Base-by-base conservation (phyloP, 2,329 filamentous ascomycete genomes). In the Nemania sp. region DNA sequence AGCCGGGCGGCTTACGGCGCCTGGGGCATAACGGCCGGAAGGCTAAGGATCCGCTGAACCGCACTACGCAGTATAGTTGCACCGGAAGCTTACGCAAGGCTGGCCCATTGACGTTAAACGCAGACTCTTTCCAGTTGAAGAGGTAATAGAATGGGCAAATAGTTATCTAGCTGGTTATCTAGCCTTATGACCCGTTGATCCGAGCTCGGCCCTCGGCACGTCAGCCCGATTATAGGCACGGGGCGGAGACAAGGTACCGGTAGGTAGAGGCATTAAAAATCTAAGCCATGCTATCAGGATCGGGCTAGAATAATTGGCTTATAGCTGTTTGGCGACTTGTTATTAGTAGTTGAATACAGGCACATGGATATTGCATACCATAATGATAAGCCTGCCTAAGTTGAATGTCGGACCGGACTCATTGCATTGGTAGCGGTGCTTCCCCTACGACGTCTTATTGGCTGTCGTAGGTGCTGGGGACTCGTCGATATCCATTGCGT, bases 401-500 rank as follows among this genome's bases (percentile, higher is more conserved):
- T 30, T 7, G 26, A 14, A 30, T 7, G 26, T 30, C 26, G 26
- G 26, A 6, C 26, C 26, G 26, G 26, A 28, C 9, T 31, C 28
- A 31, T 31, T 11, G n/a, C 8, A 5, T n/a, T n/a, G n/a, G n/a
- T n/a, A 14, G 14, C 15, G 33, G 28, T 20, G n/a, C n/a, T n/a
- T n/a, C n/a, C n/a, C n/a, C n/a, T 6, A 42, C 34, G 2, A 22
- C 9, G 23, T 42, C 5, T 11, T 42, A 17, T 19, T 34, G 26
- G 19, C 15, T 34, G 42, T 11, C 20, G 53, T 44, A 34, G 48
- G n/a, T 34, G 26, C 14, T 22, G 37, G 34, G 11, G n/a, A 14
- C 17, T 48, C 39, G 24, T 57, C 55, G 9, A 57, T 30, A 34
- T 57, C 51, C 55, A 54, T 57, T 39, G 47, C 42, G 31, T 51